These are phyloP conservation scores for Yamadazyma atmosphaerica DNA, from an alignment of 1,139 yeast genomes.

Conservation along the genomic window DNA sequence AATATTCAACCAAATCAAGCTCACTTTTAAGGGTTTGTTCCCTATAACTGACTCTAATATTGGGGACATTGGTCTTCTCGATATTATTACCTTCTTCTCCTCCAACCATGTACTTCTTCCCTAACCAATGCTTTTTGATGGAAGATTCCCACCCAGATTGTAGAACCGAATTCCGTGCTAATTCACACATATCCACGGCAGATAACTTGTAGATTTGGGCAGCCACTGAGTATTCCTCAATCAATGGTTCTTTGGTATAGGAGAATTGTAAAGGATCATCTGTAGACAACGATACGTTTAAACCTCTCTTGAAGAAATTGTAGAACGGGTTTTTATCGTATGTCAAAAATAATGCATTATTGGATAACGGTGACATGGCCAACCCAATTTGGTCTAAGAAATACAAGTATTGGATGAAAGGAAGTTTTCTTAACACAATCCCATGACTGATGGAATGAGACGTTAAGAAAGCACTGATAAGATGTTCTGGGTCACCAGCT, in stretches of 20 bases:
- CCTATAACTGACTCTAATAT: slow-evolving; percentile 78
- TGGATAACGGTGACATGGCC: slow-evolving; percentile 98
- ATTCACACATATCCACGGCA: slow-evolving; percentile 96
- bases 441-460: slow-evolving; percentile 97
- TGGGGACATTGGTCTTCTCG: slow-evolving; percentile 94
- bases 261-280: slow-evolving; percentile 78
- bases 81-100: slow-evolving; percentile 84
- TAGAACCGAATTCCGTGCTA: slow-evolving; percentile 75
- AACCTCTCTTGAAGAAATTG: slow-evolving; percentile 84
- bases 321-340: slow-evolving; percentile 95
- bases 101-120: slow-evolving; percentile 58
- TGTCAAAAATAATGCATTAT: slow-evolving; percentile 91
- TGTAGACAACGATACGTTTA: slow-evolving; percentile 90
- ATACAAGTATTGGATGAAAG: slow-evolving; percentile 89
- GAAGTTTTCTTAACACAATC: slow-evolving; percentile 85
- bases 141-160: slow-evolving; percentile 92
- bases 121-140: slow-evolving; percentile 91
- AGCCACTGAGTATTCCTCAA: slow-evolving; percentile 96
- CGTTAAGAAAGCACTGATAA: slow-evolving; percentile 84
- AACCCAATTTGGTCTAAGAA: slow-evolving; percentile 93
- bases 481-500: slow-evolving; percentile 98
- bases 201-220: slow-evolving; percentile 94
- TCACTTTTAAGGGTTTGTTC: slow-evolving; percentile 80
- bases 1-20: slow-evolving; percentile 65
- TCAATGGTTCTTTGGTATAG: slow-evolving; percentile 95